Evolutionary conservation across 352 stramenopile genomes (phyloP).

Genomic region (Phytophthora idaei): DNA sequence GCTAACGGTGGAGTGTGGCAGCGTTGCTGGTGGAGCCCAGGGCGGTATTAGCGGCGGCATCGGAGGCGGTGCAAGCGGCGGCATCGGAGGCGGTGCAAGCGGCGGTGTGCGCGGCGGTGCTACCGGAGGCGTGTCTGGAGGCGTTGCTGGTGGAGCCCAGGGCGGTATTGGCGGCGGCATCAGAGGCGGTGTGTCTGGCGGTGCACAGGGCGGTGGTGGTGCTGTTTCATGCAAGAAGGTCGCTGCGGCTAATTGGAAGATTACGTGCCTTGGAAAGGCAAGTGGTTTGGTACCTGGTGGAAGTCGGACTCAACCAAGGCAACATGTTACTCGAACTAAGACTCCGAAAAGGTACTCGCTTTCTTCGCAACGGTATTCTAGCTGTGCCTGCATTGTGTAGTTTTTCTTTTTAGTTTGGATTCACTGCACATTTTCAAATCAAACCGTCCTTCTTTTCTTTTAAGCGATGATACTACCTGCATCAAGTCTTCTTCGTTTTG

Average conservation of each 20-base stretch:
- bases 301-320: no score
- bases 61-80: background rate
- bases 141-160: background rate
- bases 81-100: background rate
- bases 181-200: background rate
- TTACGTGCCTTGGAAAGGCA: no score
- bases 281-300: no score
- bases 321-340: no score
- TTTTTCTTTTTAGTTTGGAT: no score
- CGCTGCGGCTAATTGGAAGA: no score
- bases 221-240: no score
- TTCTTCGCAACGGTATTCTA: no score
- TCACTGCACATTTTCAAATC: constrained; percentile 1
- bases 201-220: background rate
- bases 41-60: background rate
- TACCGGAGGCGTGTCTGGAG: background rate
- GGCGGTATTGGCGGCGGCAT: no score
- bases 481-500: background rate
- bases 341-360: no score
- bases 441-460: constrained; percentile 3
- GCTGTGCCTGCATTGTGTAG: no score
- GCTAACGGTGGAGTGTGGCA: background rate
- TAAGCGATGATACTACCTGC: background rate
- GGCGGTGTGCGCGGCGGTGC: constrained; percentile 5
- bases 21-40: background rate